phyloP scores from a whole-genome alignment of 331 rosid species.

The Quercus phellos region DNA sequence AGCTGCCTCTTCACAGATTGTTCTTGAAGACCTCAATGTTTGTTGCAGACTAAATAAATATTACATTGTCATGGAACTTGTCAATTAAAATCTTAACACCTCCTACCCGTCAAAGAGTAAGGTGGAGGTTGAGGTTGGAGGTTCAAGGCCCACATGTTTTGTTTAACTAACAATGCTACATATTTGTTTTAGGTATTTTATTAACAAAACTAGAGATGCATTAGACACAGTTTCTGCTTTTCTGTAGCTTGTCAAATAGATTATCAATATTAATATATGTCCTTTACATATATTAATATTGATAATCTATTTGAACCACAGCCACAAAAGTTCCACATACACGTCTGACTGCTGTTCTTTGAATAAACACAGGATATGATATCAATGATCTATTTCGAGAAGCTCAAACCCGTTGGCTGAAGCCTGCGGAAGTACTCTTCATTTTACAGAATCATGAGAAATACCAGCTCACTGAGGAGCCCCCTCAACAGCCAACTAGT shows the following conservation, averaged over 20 bases:
- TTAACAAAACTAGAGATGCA: not conserved
- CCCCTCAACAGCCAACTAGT: conserved; percentile 66
- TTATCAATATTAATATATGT: too few species aligned
- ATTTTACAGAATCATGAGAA: conserved; percentile 74
- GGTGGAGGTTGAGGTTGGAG: too few species aligned
- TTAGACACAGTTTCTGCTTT: not conserved
- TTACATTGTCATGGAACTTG: too few species aligned
- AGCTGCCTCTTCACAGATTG: too few species aligned
- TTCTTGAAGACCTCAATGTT: too few species aligned
- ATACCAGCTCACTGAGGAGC: conserved; percentile 50
- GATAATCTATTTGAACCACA: not conserved
- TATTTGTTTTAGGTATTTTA: not conserved
- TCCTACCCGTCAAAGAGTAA: too few species aligned
- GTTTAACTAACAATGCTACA: too few species aligned
- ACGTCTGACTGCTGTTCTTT: conserved; percentile 5
- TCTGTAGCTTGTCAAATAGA: too few species aligned
- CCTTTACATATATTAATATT: not conserved
- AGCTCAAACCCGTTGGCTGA: conserved; percentile 91
- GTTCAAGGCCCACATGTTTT: too few species aligned
- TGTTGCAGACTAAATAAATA: too few species aligned
- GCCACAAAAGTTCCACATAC: not conserved
- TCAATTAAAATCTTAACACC: too few species aligned
- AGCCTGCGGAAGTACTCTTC: conserved; percentile 77
- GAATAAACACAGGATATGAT: conserved; percentile 52
- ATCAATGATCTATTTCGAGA: conserved; percentile 55